phyloP scores from a whole-genome alignment of 2,329 filamentous ascomycete genomes.

The Aspergillus hortae region DNA sequence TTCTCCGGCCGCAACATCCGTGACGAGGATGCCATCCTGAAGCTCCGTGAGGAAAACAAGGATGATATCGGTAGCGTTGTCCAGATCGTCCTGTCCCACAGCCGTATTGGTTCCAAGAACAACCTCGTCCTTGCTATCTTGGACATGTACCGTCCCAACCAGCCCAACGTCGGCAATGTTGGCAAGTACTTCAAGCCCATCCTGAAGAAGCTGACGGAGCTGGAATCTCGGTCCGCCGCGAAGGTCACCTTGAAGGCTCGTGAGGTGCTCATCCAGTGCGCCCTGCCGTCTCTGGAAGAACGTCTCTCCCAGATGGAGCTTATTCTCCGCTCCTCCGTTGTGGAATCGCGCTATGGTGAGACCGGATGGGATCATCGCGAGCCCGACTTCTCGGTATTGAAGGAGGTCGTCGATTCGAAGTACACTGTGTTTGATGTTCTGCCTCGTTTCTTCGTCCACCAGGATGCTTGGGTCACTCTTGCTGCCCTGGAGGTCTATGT shows the following conservation, averaged over 20 bases:
- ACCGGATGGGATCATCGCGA: conserved; percentile 95
- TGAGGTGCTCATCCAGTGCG: conserved; percentile 95
- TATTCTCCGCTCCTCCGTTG: conserved; percentile 89
- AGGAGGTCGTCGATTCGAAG: conserved; percentile 97
- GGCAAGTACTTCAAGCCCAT: conserved; percentile 80
- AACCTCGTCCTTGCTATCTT: conserved; percentile 87
- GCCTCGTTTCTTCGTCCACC: conserved; percentile 89
- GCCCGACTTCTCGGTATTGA: conserved; percentile 83
- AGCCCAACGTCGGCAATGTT: conserved; percentile 82
- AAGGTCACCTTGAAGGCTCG: conserved; percentile 97
- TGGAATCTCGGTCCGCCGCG: conserved; percentile 79
- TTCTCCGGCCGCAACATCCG: conserved; percentile 82
- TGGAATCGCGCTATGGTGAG: conserved; percentile 96
- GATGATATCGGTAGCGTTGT: conserved; percentile 84
- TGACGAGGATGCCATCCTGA: conserved; percentile 90
- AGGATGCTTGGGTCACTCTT: conserved; percentile 89
- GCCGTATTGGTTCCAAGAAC: conserved; percentile 88
- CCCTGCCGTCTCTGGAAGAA: conserved; percentile 92
- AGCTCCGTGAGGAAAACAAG: conserved; percentile 93
- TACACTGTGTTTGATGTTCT: conserved; percentile 98
- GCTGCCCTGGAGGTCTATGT: conserved; percentile 95
- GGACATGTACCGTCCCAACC: conserved; percentile 92
- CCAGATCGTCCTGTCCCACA: conserved; percentile 88
- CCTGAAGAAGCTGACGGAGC: conserved; percentile 81
- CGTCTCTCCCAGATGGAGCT: conserved; percentile 96